Conservation (phyloP, 345 rosid species). For the Linum lewisii region DNA sequence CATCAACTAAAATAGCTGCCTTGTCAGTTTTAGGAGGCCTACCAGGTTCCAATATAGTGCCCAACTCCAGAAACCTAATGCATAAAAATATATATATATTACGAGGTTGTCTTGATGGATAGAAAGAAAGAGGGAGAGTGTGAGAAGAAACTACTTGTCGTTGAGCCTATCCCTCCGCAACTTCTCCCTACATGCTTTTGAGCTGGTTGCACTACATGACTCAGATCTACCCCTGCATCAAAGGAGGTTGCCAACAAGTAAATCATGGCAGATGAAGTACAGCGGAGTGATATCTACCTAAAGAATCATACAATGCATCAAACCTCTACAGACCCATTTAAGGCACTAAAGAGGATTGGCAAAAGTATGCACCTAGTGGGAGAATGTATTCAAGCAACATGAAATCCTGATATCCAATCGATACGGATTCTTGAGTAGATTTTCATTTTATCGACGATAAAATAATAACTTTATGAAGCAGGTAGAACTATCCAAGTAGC, state of each 20-base stretch:
- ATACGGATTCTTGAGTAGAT: not conserved
- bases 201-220: conserved; percentile 54
- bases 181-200: conserved; percentile 91
- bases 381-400: not conserved
- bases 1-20: conserved; percentile 75
- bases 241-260: conserved; percentile 15
- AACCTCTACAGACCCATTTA: not conserved
- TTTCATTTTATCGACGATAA: not conserved
- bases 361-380: not conserved
- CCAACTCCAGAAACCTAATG: conserved; percentile 72
- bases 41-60: conserved; percentile 73
- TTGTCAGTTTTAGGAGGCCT: conserved; percentile 75
- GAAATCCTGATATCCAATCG: not conserved
- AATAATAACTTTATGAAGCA: not conserved
- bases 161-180: conserved; percentile 80
- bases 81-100: not conserved
- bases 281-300: not conserved
- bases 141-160: conserved; percentile 39
- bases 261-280: not conserved
- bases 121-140: not conserved
- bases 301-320: not conserved
- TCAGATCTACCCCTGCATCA: conserved; percentile 26
- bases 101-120: conserved; percentile 1
- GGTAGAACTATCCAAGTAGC: not conserved
- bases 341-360: no score